Conservation (phyloP, 164 flowering plant genomes). For the Macadamia integrifolia region DNA sequence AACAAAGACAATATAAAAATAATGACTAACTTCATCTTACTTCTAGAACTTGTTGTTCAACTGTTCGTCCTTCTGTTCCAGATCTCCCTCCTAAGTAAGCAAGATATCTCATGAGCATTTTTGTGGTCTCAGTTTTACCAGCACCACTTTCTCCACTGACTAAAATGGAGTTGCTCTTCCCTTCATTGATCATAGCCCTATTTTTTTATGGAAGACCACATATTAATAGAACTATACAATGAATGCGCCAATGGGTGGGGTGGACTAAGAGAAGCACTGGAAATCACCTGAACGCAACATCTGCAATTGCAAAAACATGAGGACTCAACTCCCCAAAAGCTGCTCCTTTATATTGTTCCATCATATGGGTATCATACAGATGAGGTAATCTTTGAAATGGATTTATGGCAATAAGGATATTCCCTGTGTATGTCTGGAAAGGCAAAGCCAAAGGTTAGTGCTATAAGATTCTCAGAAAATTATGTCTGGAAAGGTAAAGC, state of each 20-base stretch:
- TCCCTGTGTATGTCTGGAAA: conserved; percentile 93
- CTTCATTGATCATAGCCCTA: conserved; percentile 97
- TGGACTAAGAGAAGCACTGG: neutral
- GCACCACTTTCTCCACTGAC: conserved; percentile 99
- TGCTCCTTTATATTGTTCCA: conserved; percentile 98
- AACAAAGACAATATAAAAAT: neutral
- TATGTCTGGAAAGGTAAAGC: conserved; percentile 57
- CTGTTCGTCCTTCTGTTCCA: conserved; percentile 93
- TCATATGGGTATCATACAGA: conserved; percentile 97
- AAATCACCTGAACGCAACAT: conserved; percentile 85
- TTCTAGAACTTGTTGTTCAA: conserved; percentile 98
- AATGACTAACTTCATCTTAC: conserved; percentile 41
- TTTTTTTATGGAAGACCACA: conserved; percentile 13
- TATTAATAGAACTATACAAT: conserved; percentile 1
- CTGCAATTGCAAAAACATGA: conserved; percentile 98
- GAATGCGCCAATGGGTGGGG: too few species aligned
- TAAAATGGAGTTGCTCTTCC: conserved; percentile 94
- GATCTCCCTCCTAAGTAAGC: conserved; percentile 92
- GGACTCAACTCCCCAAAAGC: conserved; percentile 95
- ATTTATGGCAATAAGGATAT: conserved; percentile 89
- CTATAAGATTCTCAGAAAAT: neutral
- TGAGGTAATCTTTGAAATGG: conserved; percentile 99
- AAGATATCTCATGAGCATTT: conserved; percentile 98
- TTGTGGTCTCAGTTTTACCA: conserved; percentile 98
- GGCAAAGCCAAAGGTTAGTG: conserved; percentile 1